A percentile compares a stretch with the other conserved stretches of the same genome.
These are phyloP conservation scores for Phalaenopsis hybrid DNA, from an alignment of 116 monocot species.

Conservation along the genomic window DNA sequence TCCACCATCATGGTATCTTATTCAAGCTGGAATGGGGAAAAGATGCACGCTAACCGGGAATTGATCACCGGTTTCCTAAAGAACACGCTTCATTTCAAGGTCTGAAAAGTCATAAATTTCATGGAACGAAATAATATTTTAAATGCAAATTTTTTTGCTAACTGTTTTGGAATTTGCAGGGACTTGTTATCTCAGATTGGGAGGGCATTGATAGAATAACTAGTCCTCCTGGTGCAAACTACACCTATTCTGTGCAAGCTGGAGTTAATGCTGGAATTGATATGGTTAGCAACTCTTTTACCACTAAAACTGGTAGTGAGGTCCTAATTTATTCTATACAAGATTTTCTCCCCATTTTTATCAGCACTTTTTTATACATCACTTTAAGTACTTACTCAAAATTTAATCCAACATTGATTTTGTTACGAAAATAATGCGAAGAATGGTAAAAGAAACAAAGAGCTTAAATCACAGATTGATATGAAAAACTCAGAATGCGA, in stretches of 20 bases:
- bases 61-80: no score
- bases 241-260: constrained; percentile 44
- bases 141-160: not conserved
- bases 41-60: no score
- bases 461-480: no score
- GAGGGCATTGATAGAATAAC: constrained; percentile 63
- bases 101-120: not conserved
- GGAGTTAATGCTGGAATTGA: constrained; percentile 44
- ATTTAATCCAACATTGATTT: no score
- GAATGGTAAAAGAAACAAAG: no score
- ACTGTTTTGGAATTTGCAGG: constrained; percentile 19
- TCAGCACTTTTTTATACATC: no score
- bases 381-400: no score
- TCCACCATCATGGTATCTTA: no score
- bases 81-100: constrained; percentile 18
- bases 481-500: no score
- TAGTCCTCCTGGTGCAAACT: constrained; percentile 34
- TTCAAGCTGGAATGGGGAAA: no score
- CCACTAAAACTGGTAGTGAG: not conserved
- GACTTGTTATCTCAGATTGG: constrained; percentile 67
- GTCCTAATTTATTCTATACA: not conserved
- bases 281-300: constrained; percentile 31
- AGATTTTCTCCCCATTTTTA: no score
- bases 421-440: no score
- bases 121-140: not conserved